Evolutionary conservation across 176 grass and related monocot species (phyloP).

Genomic region (Oryza nivara): DNA sequence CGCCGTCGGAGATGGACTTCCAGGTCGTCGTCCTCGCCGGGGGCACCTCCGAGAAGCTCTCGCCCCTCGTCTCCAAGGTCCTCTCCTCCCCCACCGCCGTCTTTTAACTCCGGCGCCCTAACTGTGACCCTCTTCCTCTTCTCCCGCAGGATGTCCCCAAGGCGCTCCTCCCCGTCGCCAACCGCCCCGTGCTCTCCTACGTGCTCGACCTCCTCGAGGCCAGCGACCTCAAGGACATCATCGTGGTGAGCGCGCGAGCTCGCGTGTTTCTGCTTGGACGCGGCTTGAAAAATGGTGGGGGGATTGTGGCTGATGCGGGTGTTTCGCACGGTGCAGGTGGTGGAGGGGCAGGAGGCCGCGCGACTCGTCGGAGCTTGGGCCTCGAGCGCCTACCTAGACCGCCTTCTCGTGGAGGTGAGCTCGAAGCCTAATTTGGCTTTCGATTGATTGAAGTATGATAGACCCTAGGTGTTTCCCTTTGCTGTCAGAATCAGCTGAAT

Average conservation of each 20-base stretch:
- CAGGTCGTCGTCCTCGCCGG: conserved; percentile 97
- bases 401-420: conserved; percentile 77
- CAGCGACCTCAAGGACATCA: conserved; percentile 88
- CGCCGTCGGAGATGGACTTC: conserved; percentile 74
- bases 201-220: conserved; percentile 85
- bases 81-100: not conserved
- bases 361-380: conserved; percentile 70
- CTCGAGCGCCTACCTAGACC: conserved; percentile 74
- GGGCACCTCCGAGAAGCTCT: conserved; percentile 75
- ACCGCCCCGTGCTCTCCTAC: conserved; percentile 88
- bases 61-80: conserved; percentile 86
- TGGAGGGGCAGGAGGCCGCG: conserved; percentile 80
- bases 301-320: conserved; percentile 34
- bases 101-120: conserved; percentile 2
- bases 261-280: conserved; percentile 6
- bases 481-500: not conserved
- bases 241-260: conserved; percentile 62
- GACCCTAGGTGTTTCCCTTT: not conserved
- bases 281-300: not conserved
- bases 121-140: not conserved
- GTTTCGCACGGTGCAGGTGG: conserved; percentile 59
- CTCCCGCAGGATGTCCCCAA: conserved; percentile 80
- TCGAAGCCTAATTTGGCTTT: conserved; percentile 10
- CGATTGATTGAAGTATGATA: not conserved
- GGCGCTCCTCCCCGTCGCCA: conserved; percentile 89